Evolutionary conservation across 768 basidiomycete species (phyloP), one percentile per base, ranked within the genome.

Genomic region (Mycena rosella): DNA sequence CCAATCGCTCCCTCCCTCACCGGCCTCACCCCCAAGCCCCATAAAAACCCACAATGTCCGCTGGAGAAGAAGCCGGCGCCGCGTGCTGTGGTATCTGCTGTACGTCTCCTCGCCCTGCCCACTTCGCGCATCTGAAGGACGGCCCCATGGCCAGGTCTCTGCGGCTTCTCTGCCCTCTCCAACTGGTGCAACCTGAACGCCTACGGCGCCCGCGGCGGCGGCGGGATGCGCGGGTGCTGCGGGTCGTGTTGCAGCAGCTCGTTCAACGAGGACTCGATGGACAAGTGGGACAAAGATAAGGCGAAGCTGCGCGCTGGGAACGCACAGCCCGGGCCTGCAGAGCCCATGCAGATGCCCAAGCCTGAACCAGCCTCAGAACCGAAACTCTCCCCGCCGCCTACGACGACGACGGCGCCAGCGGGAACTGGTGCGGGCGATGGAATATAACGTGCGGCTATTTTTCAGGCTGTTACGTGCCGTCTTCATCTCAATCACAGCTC

Each of bases 261-360:
- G 3, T 85, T 86, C 72, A 78, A 86, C 69, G 82, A 83, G 42
- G 86, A 87, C 66, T 75, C 72, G 1, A 83, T 85, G 70, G 84
- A 84, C 22, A 76, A 73, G 47, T 74, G 81, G 44, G 76, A 76
- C 51, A 78, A 77, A 66, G 81, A 86, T 64, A 66, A 80, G 77
- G 78, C 77, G 42, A 20, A 57, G 13, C 26, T 68, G 7, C 45
- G 59, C 3, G 17, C 38, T 18, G 59, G 58, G 17, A 63, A n/a
- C 5, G 55, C 72, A n/a, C 78, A 82, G 55, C 73, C 76, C 5
- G 56, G 51, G 32, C 66, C 76, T 14, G 68, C 62, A 11, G 70
- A 71, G 56, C 74, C 72, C 13, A 81, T 80, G 77, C 67, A 70
- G 13, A 47, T 72, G 38, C 38, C n/a, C n/a, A n/a, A n/a, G n/a